phyloP scores from a whole-genome alignment of 441 rosid genomes.

The Corymbia citriodora region DNA sequence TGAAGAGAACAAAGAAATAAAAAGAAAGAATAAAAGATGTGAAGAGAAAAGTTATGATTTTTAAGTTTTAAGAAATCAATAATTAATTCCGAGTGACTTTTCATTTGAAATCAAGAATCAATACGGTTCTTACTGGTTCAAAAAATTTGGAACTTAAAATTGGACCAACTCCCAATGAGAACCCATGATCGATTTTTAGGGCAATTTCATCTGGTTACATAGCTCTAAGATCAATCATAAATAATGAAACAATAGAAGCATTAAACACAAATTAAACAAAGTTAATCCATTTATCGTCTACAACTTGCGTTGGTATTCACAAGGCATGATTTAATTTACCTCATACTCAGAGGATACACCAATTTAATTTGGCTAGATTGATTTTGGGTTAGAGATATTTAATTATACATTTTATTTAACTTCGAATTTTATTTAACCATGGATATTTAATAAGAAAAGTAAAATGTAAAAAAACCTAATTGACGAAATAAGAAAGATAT shows the following conservation, averaged over 20 bases:
- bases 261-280: background rate
- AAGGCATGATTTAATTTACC: background rate
- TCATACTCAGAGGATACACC: fast-evolving
- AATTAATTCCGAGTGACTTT: no score
- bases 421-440: background rate
- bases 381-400: background rate
- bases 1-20: no score
- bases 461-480: fast-evolving
- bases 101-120: no score
- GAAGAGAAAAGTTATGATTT: no score
- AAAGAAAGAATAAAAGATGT: no score
- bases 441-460: background rate
- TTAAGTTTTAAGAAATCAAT: no score
- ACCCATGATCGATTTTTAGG: no score
- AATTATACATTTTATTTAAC: background rate
- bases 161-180: fast-evolving
- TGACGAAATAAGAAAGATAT: background rate
- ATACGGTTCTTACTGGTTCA: no score
- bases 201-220: fast-evolving
- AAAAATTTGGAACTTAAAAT: no score
- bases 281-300: background rate
- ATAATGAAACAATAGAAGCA: background rate
- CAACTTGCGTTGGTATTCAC: fast-evolving
- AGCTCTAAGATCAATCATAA: no score
- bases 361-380: background rate